Evolutionary conservation across 1,284 basidiomycete genomes (phyloP).

Genomic region (Leccinum huronense): DNA sequence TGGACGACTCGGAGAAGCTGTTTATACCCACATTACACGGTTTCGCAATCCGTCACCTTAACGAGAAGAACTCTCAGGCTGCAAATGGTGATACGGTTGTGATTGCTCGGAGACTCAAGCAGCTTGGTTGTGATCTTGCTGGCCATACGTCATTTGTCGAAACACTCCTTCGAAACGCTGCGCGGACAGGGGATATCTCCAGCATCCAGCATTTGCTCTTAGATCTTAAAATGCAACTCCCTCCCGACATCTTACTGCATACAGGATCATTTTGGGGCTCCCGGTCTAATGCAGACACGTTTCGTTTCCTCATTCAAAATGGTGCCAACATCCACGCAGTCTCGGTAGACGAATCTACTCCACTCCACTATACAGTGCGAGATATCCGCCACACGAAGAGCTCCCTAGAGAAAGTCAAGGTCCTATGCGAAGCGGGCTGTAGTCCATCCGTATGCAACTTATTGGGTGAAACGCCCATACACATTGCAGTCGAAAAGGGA

Average conservation of each 20-base stretch:
- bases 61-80: no score
- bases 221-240: not conserved
- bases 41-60: no score
- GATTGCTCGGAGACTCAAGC: conserved; percentile 11
- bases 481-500: not conserved
- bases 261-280: not conserved
- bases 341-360: not conserved
- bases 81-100: not conserved
- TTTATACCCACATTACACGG: conserved; percentile 1
- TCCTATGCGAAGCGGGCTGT: not conserved
- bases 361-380: no score
- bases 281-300: not conserved
- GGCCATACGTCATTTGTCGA: not conserved
- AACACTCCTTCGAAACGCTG: not conserved
- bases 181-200: conserved; percentile 5
- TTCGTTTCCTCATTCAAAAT: not conserved
- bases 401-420: not conserved
- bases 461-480: not conserved
- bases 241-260: conserved; percentile 12
- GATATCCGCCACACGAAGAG: no score
- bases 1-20: not conserved
- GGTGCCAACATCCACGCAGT: not conserved
- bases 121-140: conserved; percentile 9
- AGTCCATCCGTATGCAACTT: not conserved
- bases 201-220: conserved; percentile 1